Evolutionary conservation across 1,139 yeast genomes (phyloP), one percentile per base, ranked within the genome.

Genomic region (Meyerozyma sp.): DNA sequence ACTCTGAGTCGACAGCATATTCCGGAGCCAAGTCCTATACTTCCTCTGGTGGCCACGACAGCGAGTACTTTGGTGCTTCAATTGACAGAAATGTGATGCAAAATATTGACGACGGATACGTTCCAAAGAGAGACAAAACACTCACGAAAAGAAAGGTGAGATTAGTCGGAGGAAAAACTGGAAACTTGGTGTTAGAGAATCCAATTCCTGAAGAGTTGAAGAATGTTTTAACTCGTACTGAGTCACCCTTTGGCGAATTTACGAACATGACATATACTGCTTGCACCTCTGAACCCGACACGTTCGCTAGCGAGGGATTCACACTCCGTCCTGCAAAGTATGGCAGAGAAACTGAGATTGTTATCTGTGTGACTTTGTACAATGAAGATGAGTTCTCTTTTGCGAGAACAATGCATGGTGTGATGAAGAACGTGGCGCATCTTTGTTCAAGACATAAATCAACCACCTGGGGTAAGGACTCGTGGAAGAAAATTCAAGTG

Each of bases 401-500:
- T 61, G 88, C 97, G 1, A 79, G 98, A 64, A 93, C 98, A 0
- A 74, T 93, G 77, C 96, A 93, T 61, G 85, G 95, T 0, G 93
- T 91, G 18, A 88, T 91, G 88, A 85, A 83, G 55, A 93, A 93
- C 62, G 80, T 93, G 50, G 88, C 96, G 2, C 94, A 90, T 56
- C 70, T 93, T 43, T 83, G 95, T 58, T 79, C 84, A 13, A 79
- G 98, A 61, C 76, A 79, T 44, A 84, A 82, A 58, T 84, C 95
- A 36, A 73, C 86, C 40, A 84, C 84, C 16, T 93, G 98, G 98
- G 98, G 98, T 7, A 82, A 82, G 52, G 94, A 90, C 49, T 87
- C 95, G 21, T 93, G 98, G 98, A 89, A 93, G 59, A 91, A 90
- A 62, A 82, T 91, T 28, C 96, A 91, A 46, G 96, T 93, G 9